Conservation (phyloP, 495 filamentous ascomycete genomes). For the Geoglossum glabrum region DNA sequence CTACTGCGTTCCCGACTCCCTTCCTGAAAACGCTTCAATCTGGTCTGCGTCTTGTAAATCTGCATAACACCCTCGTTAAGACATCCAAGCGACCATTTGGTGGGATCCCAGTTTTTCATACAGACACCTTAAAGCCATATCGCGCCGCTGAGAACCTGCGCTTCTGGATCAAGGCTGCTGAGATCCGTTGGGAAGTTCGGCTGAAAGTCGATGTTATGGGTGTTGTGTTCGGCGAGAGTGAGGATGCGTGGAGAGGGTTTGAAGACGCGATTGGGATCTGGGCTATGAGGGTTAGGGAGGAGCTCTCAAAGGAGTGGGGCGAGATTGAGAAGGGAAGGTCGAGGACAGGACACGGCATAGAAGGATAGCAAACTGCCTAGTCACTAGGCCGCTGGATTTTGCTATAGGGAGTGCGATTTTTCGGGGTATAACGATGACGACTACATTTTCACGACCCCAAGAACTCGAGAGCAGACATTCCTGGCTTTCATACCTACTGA, state of each 20-base stretch:
- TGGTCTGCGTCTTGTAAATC: conserved; percentile 58
- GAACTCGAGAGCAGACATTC: too few species aligned
- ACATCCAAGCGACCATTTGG: conserved; percentile 75
- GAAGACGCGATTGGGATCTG: conserved; percentile 62
- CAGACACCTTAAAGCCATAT: conserved; percentile 84
- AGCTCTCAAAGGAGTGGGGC: conserved; percentile 36
- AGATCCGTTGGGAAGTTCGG: conserved; percentile 81
- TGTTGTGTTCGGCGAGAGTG: conserved; percentile 49
- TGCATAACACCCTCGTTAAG: conserved; percentile 75
- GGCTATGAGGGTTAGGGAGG: conserved; percentile 56
- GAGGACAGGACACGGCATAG: neutral
- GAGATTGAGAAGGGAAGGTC: neutral
- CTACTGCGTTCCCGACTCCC: conserved; percentile 42
- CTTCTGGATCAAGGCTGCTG: conserved; percentile 90
- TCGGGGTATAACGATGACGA: neutral
- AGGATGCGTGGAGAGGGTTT: conserved; percentile 54
- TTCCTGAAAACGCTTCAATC: conserved; percentile 57
- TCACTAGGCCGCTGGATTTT: neutral
- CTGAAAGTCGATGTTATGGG: conserved; percentile 72
- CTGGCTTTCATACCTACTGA: neutral
- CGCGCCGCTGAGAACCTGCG: conserved; percentile 80
- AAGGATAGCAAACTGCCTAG: too few species aligned
- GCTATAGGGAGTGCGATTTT: neutral
- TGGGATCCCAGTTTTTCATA: conserved; percentile 73
- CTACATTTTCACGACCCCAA: neutral